Percentiles rank a stretch among this genome's conserved stretches.
phyloP scores from a whole-genome alignment of 805 yeast species.

The Scheffersomyces lignosus region DNA sequence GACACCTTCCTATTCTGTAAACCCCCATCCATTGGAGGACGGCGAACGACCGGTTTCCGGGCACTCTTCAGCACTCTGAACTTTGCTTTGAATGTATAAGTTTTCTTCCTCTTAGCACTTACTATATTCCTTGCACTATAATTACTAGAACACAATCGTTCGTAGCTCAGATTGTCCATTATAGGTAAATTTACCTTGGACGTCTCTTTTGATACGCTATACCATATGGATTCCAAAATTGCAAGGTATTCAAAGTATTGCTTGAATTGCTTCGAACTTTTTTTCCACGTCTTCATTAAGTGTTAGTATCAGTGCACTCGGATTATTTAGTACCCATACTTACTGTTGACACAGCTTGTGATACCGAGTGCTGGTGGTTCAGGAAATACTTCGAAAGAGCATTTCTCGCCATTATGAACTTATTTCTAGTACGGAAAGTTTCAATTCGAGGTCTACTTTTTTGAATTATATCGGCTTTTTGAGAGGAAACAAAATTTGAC shows the following conservation, averaged over 20 bases:
- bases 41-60: no score
- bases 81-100: no score
- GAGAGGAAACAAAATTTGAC: background rate
- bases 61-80: no score
- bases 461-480: background rate
- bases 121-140: no score
- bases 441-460: background rate
- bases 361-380: conserved; percentile 10
- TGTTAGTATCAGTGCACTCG: conserved; percentile 9
- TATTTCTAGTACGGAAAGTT: conserved; percentile 14
- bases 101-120: no score
- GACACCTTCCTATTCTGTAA: no score
- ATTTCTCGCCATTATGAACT: conserved; percentile 20
- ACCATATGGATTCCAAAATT: conserved; percentile 8
- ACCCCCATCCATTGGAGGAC: no score
- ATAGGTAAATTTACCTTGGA: no score
- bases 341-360: conserved; percentile 8
- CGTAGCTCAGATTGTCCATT: no score
- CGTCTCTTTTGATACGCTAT: conserved; percentile 1
- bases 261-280: conserved; percentile 7
- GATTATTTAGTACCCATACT: conserved; percentile 1
- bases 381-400: conserved; percentile 9
- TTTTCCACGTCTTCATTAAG: conserved; percentile 20
- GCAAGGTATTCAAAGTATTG: conserved; percentile 16
- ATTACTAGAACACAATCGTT: no score